phyloP scores from a whole-genome alignment of 1,284 basidiomycete species.

The Ganoderma multipileum region DNA sequence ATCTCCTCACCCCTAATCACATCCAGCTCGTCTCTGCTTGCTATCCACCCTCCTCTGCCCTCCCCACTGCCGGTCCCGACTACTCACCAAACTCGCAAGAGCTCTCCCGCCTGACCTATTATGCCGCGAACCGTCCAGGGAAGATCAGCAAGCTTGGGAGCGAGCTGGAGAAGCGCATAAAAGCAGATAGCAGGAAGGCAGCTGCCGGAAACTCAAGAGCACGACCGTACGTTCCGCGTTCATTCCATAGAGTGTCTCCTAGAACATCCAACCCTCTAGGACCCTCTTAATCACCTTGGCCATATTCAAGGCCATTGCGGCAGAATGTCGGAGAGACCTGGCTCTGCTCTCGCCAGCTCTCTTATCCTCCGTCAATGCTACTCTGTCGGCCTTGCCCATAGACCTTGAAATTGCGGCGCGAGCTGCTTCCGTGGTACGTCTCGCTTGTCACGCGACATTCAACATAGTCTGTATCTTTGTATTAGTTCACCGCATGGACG shows the following conservation, averaged over 20 bases:
- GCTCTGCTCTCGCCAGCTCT: conserved; percentile 82
- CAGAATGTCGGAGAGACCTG: conserved; percentile 90
- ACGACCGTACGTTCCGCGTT: conserved; percentile 63
- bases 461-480: neutral
- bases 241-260: conserved; percentile 1
- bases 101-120: conserved; percentile 91
- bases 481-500: conserved; percentile 90
- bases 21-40: conserved; percentile 88
- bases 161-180: conserved; percentile 84
- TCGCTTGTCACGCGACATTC: conserved; percentile 5
- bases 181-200: conserved; percentile 72
- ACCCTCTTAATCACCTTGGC: conserved; percentile 88
- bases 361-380: conserved; percentile 75
- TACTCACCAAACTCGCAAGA: conserved; percentile 91
- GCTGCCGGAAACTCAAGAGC: conserved; percentile 77
- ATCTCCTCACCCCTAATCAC: conserved; percentile 82
- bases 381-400: conserved; percentile 65
- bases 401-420: conserved; percentile 90
- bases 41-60: conserved; percentile 86
- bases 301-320: conserved; percentile 86
- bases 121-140: conserved; percentile 88
- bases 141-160: conserved; percentile 88
- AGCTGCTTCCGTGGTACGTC: conserved; percentile 80
- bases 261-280: conserved; percentile 45
- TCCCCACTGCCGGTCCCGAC: conserved; percentile 79